Evolutionary conservation across 495 filamentous ascomycete genomes (phyloP).

Genomic region (Baudoinia panamericana): DNA sequence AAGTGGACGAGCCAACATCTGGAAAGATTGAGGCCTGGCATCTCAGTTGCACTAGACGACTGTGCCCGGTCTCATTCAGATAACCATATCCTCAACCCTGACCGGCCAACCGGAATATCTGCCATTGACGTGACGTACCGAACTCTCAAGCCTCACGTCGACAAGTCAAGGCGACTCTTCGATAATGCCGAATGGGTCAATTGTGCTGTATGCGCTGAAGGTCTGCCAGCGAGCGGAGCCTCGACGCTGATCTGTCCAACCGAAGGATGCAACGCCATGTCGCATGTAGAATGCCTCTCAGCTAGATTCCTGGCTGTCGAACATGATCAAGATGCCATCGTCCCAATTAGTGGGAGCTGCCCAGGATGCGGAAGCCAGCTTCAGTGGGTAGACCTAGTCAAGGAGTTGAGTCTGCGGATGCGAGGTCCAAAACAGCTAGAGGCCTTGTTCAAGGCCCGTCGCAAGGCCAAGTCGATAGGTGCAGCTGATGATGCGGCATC

Average conservation of each 20-base stretch:
- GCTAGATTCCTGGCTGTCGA: conserved; percentile 42
- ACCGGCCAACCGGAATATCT: conserved; percentile 13
- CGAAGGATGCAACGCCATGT: conserved; percentile 47
- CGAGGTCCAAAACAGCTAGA: conserved; percentile 54
- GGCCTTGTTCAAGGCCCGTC: conserved; percentile 45
- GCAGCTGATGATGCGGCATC: conserved; percentile 13
- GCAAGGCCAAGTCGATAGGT: conserved; percentile 16
- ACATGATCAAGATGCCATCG: conserved; percentile 34
- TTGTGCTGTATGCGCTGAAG: conserved; percentile 47
- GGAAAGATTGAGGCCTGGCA: conserved; percentile 6
- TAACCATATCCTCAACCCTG: background rate
- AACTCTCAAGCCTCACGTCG: conserved; percentile 50
- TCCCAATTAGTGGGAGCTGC: conserved; percentile 62
- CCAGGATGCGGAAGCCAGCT: conserved; percentile 51
- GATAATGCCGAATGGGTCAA: conserved; percentile 31
- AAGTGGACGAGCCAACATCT: conserved; percentile 32
- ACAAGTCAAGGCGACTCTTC: conserved; percentile 53
- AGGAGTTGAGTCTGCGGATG: conserved; percentile 59
- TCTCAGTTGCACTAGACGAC: conserved; percentile 6
- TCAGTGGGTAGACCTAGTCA: conserved; percentile 66
- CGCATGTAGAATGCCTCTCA: conserved; percentile 70
- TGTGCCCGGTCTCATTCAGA: background rate
- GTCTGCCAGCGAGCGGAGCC: conserved; percentile 36
- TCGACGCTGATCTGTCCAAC: conserved; percentile 60
- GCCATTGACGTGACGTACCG: conserved; percentile 52